Percentiles rank a stretch among this genome's conserved stretches.
phyloP scores from a whole-genome alignment of 495 filamentous ascomycete genomes.

The Hyaloscypha finlandica region DNA sequence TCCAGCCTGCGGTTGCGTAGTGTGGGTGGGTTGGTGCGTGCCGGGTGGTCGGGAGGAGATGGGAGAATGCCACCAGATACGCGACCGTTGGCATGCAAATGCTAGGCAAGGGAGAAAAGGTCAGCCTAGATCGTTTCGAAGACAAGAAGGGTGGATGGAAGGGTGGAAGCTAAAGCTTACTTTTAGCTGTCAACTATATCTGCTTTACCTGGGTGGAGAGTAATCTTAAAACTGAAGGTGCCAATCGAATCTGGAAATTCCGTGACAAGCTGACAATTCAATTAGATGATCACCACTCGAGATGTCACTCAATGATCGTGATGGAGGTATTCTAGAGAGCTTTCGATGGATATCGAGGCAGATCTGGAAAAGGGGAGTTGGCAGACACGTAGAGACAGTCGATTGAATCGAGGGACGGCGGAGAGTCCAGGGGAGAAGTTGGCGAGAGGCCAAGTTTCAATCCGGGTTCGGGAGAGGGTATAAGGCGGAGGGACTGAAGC shows the following conservation, averaged over 20 bases:
- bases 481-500: conserved; percentile 1
- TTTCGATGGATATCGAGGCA: neutral
- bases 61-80: conserved; percentile 29
- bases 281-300: conserved; percentile 14
- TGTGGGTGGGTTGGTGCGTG: conserved; percentile 25
- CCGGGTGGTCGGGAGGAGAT: conserved; percentile 18
- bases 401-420: conserved; percentile 1
- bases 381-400: conserved; percentile 8
- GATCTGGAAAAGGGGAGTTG: neutral
- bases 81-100: conserved; percentile 34
- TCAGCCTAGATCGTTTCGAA: conserved; percentile 13
- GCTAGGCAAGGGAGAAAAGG: conserved; percentile 27
- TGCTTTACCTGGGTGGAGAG: conserved; percentile 14
- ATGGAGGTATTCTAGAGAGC: neutral
- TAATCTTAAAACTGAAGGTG: conserved; percentile 29
- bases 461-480: neutral
- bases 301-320: conserved; percentile 16
- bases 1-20: conserved; percentile 30
- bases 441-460: conserved; percentile 11
- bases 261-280: conserved; percentile 16
- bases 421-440: neutral
- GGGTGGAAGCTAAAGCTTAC: conserved; percentile 20
- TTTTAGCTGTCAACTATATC: conserved; percentile 19
- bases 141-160: neutral
- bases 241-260: conserved; percentile 19